Conservation (phyloP, 495 filamentous ascomycete genomes). For the Poronia punctata region DNA sequence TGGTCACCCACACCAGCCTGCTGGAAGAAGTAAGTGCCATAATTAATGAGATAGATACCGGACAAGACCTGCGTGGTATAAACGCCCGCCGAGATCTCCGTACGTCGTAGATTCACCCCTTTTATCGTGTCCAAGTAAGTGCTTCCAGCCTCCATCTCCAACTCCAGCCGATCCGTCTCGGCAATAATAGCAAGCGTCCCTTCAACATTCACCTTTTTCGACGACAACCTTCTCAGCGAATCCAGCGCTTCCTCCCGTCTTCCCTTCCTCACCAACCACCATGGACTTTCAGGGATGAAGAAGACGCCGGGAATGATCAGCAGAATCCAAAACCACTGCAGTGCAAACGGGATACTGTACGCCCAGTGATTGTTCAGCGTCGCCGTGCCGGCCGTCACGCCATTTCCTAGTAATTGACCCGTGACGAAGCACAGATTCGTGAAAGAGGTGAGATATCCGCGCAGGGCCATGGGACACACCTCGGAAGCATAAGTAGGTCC, state of each 20-base stretch:
- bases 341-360: conserved; percentile 52
- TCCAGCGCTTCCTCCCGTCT: conserved; percentile 40
- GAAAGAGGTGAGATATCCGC: conserved; percentile 50
- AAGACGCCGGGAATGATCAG: conserved; percentile 49
- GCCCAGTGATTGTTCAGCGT: conserved; percentile 37
- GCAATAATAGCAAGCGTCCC: conserved; percentile 50
- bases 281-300: conserved; percentile 57
- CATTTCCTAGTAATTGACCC: conserved; percentile 52
- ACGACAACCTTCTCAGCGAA: conserved; percentile 36
- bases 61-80: conserved; percentile 46
- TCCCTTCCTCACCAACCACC: conserved; percentile 56
- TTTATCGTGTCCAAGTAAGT: conserved; percentile 50
- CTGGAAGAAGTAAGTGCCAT: conserved; percentile 59
- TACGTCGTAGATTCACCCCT: conserved; percentile 47
- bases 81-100: conserved; percentile 47
- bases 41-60: conserved; percentile 48
- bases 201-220: conserved; percentile 30
- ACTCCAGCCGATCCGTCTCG: conserved; percentile 55
- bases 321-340: conserved; percentile 63
- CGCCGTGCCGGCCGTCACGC: conserved; percentile 44
- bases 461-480: conserved; percentile 51
- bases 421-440: conserved; percentile 65
- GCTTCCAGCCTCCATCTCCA: conserved; percentile 49
- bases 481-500: conserved; percentile 59
- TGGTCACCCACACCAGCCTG: conserved; percentile 49